Evolutionary conservation across 169 alveolate genomes (phyloP).

Genomic region (Plasmodium gaboni): DNA sequence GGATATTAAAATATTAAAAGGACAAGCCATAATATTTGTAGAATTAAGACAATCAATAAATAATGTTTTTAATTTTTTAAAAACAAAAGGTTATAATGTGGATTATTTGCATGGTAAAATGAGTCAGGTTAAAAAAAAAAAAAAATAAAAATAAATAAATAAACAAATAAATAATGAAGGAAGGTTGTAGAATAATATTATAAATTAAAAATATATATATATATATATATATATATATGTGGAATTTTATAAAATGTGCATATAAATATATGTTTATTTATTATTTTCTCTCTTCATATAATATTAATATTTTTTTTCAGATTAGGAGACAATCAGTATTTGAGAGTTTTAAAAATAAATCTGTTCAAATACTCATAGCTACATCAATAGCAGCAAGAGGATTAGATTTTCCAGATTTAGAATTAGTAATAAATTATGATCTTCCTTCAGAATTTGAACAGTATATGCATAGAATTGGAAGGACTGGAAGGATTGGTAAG

Average conservation of each 20-base stretch:
- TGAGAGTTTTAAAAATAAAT: constrained; percentile 22
- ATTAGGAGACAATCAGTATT: constrained; percentile 33
- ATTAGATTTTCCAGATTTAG: constrained; percentile 95
- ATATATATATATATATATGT: background rate
- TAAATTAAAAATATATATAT: too few relatives aligned
- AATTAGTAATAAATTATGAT: constrained; percentile 96
- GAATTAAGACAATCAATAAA: constrained; percentile 46
- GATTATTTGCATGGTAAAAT: constrained; percentile 54
- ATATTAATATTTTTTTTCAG: constrained; percentile 10
- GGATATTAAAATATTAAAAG: constrained; percentile 32
- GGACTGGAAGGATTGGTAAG: constrained; percentile 99
- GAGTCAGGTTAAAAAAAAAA: constrained; percentile 21
- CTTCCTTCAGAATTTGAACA: constrained; percentile 99
- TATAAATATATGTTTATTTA: background rate
- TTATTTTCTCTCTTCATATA: background rate
- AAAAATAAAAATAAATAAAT: too few relatives aligned
- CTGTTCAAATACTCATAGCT: constrained; percentile 94
- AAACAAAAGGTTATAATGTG: constrained; percentile 43
- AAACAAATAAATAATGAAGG: too few relatives aligned
- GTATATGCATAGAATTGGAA: constrained; percentile 99
- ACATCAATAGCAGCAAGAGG: constrained; percentile 99
- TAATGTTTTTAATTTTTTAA: constrained; percentile 21
- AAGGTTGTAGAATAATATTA: too few relatives aligned
- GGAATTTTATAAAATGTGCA: background rate
- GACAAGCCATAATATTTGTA: constrained; percentile 62